phyloP scores from a whole-genome alignment of 306 rosid species.

The Carpinus fangiana region DNA sequence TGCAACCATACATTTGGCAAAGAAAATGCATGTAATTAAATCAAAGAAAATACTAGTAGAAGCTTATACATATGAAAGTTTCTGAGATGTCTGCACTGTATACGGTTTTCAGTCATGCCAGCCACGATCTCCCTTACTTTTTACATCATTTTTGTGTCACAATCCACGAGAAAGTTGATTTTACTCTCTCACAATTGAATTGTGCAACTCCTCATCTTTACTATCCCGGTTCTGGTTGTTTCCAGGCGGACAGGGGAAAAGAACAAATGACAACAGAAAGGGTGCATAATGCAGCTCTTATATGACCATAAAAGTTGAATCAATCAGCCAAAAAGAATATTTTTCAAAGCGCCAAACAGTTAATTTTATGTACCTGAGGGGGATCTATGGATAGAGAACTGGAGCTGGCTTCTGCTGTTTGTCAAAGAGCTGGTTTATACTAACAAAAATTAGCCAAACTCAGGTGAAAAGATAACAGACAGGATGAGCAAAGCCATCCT shows the following conservation, averaged over 20 bases:
- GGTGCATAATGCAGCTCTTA: background rate
- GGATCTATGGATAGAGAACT: slow-evolving; percentile 31
- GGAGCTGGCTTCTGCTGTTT: slow-evolving; percentile 42
- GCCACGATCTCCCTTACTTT: slow-evolving; percentile 20
- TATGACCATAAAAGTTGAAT: background rate
- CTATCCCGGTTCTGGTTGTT: slow-evolving; percentile 22
- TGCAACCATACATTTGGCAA: background rate
- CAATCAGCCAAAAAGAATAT: background rate
- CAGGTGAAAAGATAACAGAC: background rate
- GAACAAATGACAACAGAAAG: slow-evolving; percentile 1
- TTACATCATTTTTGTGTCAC: too few relatives aligned
- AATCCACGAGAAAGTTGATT: slow-evolving; percentile 12
- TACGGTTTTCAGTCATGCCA: slow-evolving; percentile 22
- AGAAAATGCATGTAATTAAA: background rate
- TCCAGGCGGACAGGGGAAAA: slow-evolving; percentile 14
- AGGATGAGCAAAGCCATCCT: too few relatives aligned
- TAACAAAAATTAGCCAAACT: too few relatives aligned
- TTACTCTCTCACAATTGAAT: slow-evolving; percentile 13
- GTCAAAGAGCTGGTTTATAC: too few relatives aligned
- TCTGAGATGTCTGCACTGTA: slow-evolving; percentile 33
- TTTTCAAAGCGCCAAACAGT: background rate
- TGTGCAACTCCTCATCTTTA: slow-evolving; percentile 24
- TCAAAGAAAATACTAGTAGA: background rate
- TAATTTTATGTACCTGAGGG: slow-evolving; percentile 47
- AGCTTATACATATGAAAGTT: slow-evolving; percentile 22